A percentile compares a stretch with the other conserved stretches of the same genome.
Conservation (phyloP, 495 filamentous ascomycete genomes). For the Tuber microsphaerosporum region DNA sequence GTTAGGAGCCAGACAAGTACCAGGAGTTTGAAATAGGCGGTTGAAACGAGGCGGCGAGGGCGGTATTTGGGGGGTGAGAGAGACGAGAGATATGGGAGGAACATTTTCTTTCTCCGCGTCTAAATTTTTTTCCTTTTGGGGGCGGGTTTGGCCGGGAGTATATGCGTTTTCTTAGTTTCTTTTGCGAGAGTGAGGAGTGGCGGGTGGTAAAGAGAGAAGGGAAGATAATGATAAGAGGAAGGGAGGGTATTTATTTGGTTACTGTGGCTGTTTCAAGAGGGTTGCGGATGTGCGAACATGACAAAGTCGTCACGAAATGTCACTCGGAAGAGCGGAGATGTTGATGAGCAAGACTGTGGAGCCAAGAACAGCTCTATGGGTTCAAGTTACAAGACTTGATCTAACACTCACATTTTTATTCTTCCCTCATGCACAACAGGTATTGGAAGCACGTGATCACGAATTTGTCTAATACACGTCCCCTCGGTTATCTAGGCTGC, state of each 20-base stretch:
- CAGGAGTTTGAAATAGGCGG: not conserved
- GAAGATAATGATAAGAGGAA: not conserved
- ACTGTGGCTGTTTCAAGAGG: not conserved
- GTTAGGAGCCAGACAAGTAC: not conserved
- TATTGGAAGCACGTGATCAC: not conserved
- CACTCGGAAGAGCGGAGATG: not conserved
- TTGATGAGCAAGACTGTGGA: not conserved
- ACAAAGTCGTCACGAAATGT: not conserved
- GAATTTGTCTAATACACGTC: not conserved
- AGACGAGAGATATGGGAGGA: not conserved
- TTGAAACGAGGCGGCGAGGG: not conserved
- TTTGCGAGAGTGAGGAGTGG: not conserved
- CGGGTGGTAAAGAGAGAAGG: not conserved
- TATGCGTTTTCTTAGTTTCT: not conserved
- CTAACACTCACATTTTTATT: not conserved
- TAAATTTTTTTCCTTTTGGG: not conserved
- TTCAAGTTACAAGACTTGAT: not conserved
- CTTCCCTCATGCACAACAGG: not conserved
- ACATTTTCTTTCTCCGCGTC: not conserved
- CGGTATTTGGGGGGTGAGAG: not conserved
- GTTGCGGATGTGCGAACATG: not conserved
- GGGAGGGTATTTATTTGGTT: not conserved
- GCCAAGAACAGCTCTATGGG: not conserved
- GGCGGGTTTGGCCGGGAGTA: not conserved
- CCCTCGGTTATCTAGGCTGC: fast-evolving